A percentile compares a stretch with the other conserved stretches of the same genome.
phyloP scores from a whole-genome alignment of 768 basidiomycete species.

The Tubosaeta sp. region DNA sequence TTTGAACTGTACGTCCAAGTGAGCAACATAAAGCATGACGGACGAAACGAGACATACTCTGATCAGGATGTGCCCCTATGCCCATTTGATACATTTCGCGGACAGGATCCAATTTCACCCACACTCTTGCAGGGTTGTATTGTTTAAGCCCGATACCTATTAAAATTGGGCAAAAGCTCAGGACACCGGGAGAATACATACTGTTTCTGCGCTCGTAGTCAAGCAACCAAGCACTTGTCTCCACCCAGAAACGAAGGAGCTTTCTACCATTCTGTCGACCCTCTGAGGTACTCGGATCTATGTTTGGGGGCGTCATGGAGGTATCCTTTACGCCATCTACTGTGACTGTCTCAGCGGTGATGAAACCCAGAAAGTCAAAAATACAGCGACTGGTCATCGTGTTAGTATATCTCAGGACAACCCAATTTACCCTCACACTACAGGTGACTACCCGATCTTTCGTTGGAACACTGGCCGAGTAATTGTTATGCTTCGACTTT shows the following conservation, averaged over 20 bases:
- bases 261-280: slow-evolving; percentile 54
- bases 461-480: slow-evolving; percentile 50
- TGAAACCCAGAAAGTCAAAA: slow-evolving; percentile 41
- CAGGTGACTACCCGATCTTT: slow-evolving; percentile 63
- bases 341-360: slow-evolving; percentile 18
- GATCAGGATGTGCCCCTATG: slow-evolving; percentile 76
- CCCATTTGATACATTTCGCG: slow-evolving; percentile 70
- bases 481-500: slow-evolving; percentile 54
- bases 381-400: slow-evolving; percentile 32
- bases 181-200: slow-evolving; percentile 23
- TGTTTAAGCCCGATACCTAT: slow-evolving; percentile 46
- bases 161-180: slow-evolving; percentile 8
- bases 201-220: slow-evolving; percentile 51
- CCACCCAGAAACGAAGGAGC: slow-evolving; percentile 78
- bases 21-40: not conserved
- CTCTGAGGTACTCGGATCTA: slow-evolving; percentile 41
- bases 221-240: slow-evolving; percentile 61
- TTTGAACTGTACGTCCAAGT: slow-evolving; percentile 45
- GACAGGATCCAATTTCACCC: slow-evolving; percentile 53
- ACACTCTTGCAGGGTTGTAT: slow-evolving; percentile 35
- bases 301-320: slow-evolving; percentile 51
- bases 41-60: slow-evolving; percentile 46
- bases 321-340: slow-evolving; percentile 33
- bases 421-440: slow-evolving; percentile 43
- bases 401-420: slow-evolving; percentile 10